These are phyloP conservation scores for Nidularia sp. DNA, from an alignment of 768 basidiomycete genomes.

Conservation along the genomic window DNA sequence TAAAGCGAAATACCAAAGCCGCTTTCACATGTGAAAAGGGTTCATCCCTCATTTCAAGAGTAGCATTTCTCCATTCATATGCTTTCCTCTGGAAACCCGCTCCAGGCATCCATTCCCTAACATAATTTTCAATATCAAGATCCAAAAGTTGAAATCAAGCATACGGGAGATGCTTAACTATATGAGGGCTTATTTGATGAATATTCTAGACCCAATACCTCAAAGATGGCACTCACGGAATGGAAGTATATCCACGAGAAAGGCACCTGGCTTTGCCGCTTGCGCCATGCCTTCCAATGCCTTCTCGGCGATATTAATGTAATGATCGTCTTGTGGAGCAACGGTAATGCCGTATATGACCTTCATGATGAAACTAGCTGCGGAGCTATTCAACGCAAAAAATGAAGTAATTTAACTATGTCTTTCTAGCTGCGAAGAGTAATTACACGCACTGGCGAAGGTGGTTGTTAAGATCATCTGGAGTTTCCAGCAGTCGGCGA, in stretches of 20 bases:
- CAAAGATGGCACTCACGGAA: conserved; percentile 16
- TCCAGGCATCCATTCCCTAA: conserved; percentile 46
- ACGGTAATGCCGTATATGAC: conserved; percentile 48
- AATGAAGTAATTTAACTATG: neutral
- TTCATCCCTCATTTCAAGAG: conserved; percentile 43
- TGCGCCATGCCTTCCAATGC: conserved; percentile 47
- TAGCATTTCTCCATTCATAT: conserved; percentile 41
- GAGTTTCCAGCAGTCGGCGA: conserved; percentile 36
- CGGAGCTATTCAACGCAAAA: conserved; percentile 27
- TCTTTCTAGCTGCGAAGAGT: neutral
- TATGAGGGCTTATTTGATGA: too few relatives aligned
- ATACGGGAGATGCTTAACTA: conserved; percentile 48
- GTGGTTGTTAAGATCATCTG: conserved; percentile 40
- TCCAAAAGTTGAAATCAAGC: neutral
- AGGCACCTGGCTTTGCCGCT: conserved; percentile 48
- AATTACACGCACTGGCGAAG: conserved; percentile 38
- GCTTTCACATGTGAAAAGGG: conserved; percentile 32
- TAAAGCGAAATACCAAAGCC: conserved; percentile 26
- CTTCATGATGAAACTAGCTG: conserved; percentile 50
- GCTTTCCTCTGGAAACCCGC: conserved; percentile 48
- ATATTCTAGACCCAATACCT: neutral
- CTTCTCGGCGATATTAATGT: conserved; percentile 48
- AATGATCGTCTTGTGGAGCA: conserved; percentile 35
- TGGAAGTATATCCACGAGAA: conserved; percentile 49
- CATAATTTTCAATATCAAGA: neutral